A percentile compares a stretch with the other conserved stretches of the same genome.
phyloP scores from a whole-genome alignment of 306 rosid species.

The Ziziphus jujuba region DNA sequence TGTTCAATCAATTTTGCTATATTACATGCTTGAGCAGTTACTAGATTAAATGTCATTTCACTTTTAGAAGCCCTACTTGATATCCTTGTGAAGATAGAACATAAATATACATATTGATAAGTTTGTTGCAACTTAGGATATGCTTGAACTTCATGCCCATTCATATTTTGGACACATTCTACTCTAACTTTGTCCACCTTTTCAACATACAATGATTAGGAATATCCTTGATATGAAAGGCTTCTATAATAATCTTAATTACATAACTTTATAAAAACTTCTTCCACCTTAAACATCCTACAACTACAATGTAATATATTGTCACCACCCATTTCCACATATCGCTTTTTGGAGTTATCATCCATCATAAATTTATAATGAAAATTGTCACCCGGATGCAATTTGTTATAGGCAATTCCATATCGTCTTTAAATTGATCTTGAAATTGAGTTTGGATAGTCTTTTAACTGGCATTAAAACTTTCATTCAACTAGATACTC shows the following conservation, averaged over 20 bases:
- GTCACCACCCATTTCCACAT: neutral
- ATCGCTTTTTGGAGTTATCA: neutral
- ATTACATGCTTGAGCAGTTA: no score
- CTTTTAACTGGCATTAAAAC: neutral
- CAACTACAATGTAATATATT: neutral
- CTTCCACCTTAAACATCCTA: slow-evolving; percentile 6
- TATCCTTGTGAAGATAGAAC: neutral
- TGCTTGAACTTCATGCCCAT: neutral
- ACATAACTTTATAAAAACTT: neutral
- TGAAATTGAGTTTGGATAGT: neutral
- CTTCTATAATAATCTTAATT: neutral
- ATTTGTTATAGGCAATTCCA: neutral
- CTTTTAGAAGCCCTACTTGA: slow-evolving; percentile 3
- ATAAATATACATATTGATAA: neutral
- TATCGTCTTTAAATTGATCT: neutral
- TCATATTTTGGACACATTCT: neutral
- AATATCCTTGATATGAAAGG: neutral
- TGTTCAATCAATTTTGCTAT: no score
- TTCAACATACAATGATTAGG: neutral
- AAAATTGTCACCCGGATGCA: neutral
- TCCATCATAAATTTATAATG: neutral
- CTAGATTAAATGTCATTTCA: no score
- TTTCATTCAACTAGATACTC: slow-evolving; percentile 1
- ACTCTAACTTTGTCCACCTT: neutral
- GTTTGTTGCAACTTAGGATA: neutral